Conservation (phyloP, 768 basidiomycete species). For the Piloderma croceum region DNA sequence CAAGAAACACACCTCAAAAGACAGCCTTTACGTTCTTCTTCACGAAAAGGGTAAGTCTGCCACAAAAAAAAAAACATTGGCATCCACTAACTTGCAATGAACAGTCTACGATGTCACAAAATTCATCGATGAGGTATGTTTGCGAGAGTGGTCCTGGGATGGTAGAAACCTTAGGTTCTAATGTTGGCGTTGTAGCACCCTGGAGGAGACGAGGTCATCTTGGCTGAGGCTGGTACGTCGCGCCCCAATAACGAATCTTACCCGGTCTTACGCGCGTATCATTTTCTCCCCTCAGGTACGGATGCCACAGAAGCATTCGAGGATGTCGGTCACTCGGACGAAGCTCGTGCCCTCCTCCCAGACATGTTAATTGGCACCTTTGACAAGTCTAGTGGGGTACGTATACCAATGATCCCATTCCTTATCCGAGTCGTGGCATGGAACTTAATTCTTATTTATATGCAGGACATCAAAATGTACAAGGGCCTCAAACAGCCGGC, state of each 20-base stretch:
- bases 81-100: conserved; percentile 25
- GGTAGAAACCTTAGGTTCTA: background rate
- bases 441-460: conserved; percentile 5
- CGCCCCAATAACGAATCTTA: conserved; percentile 7
- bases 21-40: conserved; percentile 76
- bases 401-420: conserved; percentile 20
- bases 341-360: conserved; percentile 81
- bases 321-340: conserved; percentile 98
- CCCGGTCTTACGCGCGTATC: conserved; percentile 8
- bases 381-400: conserved; percentile 61
- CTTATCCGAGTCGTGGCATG: conserved; percentile 5
- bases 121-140: conserved; percentile 87
- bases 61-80: conserved; percentile 30
- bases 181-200: conserved; percentile 59
- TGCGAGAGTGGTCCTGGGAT: background rate
- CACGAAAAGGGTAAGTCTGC: conserved; percentile 66
- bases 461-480: conserved; percentile 49
- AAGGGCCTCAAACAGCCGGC: conserved; percentile 41
- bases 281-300: conserved; percentile 49
- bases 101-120: conserved; percentile 90
- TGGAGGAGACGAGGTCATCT: conserved; percentile 95
- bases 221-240: conserved; percentile 82
- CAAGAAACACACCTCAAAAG: conserved; percentile 67
- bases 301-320: conserved; percentile 99
- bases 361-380: conserved; percentile 80